These are phyloP conservation scores for Penicillium canescens DNA, from an alignment of 495 filamentous ascomycete genomes.

Conservation along the genomic window DNA sequence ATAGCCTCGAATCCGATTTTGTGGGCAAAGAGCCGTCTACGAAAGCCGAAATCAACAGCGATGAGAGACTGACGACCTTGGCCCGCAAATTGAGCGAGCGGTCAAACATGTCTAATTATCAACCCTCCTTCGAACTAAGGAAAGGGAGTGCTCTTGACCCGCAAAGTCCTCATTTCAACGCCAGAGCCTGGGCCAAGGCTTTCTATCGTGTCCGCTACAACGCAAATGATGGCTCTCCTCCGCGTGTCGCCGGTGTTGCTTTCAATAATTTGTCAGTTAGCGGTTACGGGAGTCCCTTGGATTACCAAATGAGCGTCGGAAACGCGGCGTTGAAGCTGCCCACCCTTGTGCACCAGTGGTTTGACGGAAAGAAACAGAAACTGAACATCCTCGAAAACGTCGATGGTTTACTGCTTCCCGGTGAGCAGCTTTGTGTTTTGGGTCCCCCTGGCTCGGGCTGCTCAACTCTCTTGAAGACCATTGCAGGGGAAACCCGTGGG, in stretches of 20 bases:
- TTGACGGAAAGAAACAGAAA: slow-evolving; percentile 51
- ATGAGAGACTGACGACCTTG: too few relatives aligned
- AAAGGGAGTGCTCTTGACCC: too few relatives aligned
- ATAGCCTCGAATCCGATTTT: too few relatives aligned
- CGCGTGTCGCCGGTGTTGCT: slow-evolving; percentile 36
- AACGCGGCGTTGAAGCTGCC: slow-evolving; percentile 63
- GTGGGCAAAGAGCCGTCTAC: too few relatives aligned
- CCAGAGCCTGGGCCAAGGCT: too few relatives aligned
- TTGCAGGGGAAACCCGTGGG: neutral
- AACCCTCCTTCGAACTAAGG: too few relatives aligned
- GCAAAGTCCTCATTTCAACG: too few relatives aligned
- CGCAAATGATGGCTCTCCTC: too few relatives aligned
- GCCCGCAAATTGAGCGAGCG: too few relatives aligned
- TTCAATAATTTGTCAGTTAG: slow-evolving; percentile 70
- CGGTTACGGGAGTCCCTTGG: slow-evolving; percentile 73
- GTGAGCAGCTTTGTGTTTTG: neutral
- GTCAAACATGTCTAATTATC: too few relatives aligned
- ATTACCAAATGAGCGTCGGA: slow-evolving; percentile 79
- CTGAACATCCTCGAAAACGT: slow-evolving; percentile 40
- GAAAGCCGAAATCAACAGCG: too few relatives aligned
- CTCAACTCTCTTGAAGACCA: neutral
- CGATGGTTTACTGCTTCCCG: neutral
- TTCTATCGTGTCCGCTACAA: too few relatives aligned
- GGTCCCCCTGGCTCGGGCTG: neutral
- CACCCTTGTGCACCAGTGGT: slow-evolving; percentile 42